Percentiles rank a stretch among this genome's conserved stretches.
phyloP scores from a whole-genome alignment of 345 rosid genomes.

The Chamaenerion angustifolium region DNA sequence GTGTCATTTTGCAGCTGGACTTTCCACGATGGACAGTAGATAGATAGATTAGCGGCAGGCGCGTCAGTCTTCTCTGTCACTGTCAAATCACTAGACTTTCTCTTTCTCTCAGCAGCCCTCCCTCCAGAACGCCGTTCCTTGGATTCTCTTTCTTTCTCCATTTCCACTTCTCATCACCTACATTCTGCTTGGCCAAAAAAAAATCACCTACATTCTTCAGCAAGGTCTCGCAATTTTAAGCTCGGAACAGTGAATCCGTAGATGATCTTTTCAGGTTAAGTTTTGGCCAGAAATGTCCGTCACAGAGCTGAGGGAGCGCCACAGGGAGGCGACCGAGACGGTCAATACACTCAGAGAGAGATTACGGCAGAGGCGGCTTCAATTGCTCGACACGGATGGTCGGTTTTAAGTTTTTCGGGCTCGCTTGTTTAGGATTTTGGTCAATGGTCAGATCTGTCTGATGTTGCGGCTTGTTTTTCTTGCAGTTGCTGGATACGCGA shows the following conservation, averaged over 20 bases:
- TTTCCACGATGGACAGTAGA: too few species aligned
- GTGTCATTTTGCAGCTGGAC: too few species aligned
- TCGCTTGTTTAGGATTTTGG: background rate
- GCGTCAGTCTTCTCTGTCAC: too few species aligned
- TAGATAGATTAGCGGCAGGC: too few species aligned
- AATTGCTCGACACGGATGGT: conserved; percentile 76
- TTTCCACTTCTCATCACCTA: too few species aligned
- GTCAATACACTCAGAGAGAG: conserved; percentile 55
- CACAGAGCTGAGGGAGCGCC: conserved; percentile 82
- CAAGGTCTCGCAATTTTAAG: background rate
- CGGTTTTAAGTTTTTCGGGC: background rate
- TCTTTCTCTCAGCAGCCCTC: too few species aligned
- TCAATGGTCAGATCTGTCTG: conserved; percentile 13
- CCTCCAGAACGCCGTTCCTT: too few species aligned
- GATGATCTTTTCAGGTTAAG: background rate
- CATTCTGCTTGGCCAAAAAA: too few species aligned
- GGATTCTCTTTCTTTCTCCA: too few species aligned
- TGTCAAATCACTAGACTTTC: too few species aligned
- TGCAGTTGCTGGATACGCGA: conserved; percentile 62
- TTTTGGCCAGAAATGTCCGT: conserved; percentile 43
- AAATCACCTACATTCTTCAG: too few species aligned
- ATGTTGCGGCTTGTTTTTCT: conserved; percentile 8
- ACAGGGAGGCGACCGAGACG: conserved; percentile 48
- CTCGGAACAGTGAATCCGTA: background rate
- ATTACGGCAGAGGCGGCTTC: conserved; percentile 69